Evolutionary conservation across 805 yeast genomes (phyloP), one percentile per base, ranked within the genome.

Genomic region (Yarrowia sp.): DNA sequence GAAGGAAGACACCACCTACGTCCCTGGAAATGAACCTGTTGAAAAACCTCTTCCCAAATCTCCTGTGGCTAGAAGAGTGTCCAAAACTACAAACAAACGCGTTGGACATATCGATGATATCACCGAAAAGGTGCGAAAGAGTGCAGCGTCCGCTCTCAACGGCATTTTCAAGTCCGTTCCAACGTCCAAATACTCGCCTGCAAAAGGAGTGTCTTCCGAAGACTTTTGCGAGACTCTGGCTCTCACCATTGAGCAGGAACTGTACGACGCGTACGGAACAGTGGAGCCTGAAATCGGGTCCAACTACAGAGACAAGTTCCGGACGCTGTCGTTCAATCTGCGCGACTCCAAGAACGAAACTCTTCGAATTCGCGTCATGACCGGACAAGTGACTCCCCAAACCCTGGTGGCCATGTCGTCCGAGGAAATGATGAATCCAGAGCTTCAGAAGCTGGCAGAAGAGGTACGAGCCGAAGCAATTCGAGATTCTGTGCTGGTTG

Each of bases 391-490:
- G 28, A 76, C 84, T 1, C 82, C 89, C 46, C 78, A 77, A 16
- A 82, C 85, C 67, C 77, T 91, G 49, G 92, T 87, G 2, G 79
- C 78, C 35, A 79, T 89, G 80, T 79, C 87, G 6, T 86, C 86
- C 0, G 90, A 88, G 70, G 93, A 92, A 69, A 82, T 92, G 78
- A 77, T 85, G 68, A 91, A 90, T 70, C 91, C 92, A 5, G 93
- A 88, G 69, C 79, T 88, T 67, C 86, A 83, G 68, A 80, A 82
- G 68, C 82, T 87, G 65, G 92, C 92, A 17, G 88, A 86, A 67
- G 83, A 83, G 56, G 90, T 89, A 11, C 83, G 88, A 61, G 83
- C 83, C 66, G 89, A 89, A 73, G 83, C 87, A 35, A 83, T 89
- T 64, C 80, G 85, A 30, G 86, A 88, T 65, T 81, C 89, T 17